Conservation (phyloP, 2,329 filamentous ascomycete species). For the Pseudogymnoascus sp. region DNA sequence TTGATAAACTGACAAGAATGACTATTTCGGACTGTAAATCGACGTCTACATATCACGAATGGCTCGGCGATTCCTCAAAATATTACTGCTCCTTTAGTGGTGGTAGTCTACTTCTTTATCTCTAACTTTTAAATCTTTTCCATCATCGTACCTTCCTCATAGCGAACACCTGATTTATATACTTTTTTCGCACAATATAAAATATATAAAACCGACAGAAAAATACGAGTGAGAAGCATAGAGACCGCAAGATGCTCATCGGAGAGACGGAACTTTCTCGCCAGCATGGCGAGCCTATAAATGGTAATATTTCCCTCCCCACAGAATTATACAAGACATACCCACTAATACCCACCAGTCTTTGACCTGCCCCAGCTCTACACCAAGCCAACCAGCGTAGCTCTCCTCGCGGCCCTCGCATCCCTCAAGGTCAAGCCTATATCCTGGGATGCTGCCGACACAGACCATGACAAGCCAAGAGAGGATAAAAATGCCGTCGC, state of each 20-base stretch:
- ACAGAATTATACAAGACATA: neutral
- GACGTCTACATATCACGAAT: neutral
- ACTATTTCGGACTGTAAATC: neutral
- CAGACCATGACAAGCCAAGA: conserved; percentile 27
- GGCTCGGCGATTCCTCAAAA: neutral
- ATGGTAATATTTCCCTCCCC: neutral
- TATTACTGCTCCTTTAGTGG: neutral
- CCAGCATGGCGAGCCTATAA: conserved; percentile 13
- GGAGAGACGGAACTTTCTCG: neutral
- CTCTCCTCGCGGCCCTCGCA: conserved; percentile 59
- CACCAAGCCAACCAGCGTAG: conserved; percentile 60
- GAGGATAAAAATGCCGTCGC: conserved; percentile 47
- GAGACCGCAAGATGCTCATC: neutral
- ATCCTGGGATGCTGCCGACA: conserved; percentile 52
- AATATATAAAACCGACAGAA: neutral
- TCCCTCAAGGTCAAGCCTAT: conserved; percentile 60
- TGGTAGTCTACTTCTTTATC: neutral
- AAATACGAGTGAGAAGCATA: neutral
- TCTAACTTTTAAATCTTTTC: neutral
- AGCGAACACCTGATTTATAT: neutral
- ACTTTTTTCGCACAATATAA: neutral
- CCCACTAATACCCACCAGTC: conserved; percentile 35
- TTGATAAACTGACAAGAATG: neutral
- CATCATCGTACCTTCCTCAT: neutral
- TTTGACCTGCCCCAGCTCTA: conserved; percentile 78